Base-by-base conservation (phyloP, 495 filamentous ascomycete genomes). In the Bryoglossum gracile region DNA sequence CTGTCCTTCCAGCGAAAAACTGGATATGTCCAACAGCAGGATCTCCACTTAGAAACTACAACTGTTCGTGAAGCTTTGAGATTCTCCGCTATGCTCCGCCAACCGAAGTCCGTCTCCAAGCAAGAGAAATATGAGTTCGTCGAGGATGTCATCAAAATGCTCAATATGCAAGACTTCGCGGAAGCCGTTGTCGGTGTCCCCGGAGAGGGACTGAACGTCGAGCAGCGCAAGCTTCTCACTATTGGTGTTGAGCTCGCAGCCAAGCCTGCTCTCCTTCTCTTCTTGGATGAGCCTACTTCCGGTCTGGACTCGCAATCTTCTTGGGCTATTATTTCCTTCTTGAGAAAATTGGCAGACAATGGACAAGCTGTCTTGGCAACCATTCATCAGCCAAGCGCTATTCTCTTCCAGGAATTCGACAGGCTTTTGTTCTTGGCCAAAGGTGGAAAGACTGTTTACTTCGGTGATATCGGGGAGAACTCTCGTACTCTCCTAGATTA, bases 21-120 rank as follows among this genome's bases (percentile, higher is more conserved):
- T 2, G 90, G 90, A 21, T 97, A 95, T 57, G 91, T 92, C 16
- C 88, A 97, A 58, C 91, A 97, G 63, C 89, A 94, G 65, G 91
- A 97, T 77, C 76, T 97, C 8, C 90, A 95, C 64, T 74, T 94
- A 19, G 73, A 83, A 28, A 94, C 88, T 0, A 80, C 82, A 1
- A 97, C 91, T 4, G 89, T 95, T 30, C 79, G 89, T 35, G 90
- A 87, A 62, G 87, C 89, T 23, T 72, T 96, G 11, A 71, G 76
- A 35, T 96, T 96, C 65, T 86, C 80, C 46, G 90, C 90, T 33
- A 65, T 89, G 28, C 78, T 95, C 13, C 84, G 90, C 38, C 91
- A 95, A 59, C 87, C 90, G 3, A 80, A 77, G 14, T 74, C 78
- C 19, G 73, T 80, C 8, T 67, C 84, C 3, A 73, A 74, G 14